A percentile compares a stretch with the other conserved stretches of the same genome.
Evolutionary conservation across 768 basidiomycete species (phyloP).

Genomic region (Pleurotus tuoliensis): DNA sequence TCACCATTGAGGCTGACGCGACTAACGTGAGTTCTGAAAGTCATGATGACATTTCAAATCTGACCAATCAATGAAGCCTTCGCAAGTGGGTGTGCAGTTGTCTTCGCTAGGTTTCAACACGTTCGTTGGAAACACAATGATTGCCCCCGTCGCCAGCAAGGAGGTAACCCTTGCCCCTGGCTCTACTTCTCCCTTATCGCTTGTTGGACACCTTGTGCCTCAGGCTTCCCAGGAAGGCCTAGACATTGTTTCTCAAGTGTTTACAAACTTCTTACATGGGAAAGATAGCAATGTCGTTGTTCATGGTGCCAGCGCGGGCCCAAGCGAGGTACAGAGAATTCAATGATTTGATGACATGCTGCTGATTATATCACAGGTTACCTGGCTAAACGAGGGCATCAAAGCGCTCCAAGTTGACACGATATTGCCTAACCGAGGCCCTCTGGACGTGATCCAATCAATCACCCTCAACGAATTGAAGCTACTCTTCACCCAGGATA

Average conservation of each 20-base stretch:
- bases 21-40: slow-evolving; percentile 45
- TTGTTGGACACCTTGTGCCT: slow-evolving; percentile 62
- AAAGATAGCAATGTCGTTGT: slow-evolving; percentile 57
- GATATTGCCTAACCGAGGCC: slow-evolving; percentile 59
- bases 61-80: slow-evolving; percentile 39
- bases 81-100: slow-evolving; percentile 69
- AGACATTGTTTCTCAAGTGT: slow-evolving; percentile 55
- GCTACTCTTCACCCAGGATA: slow-evolving; percentile 53
- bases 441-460: slow-evolving; percentile 58
- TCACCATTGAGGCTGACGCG: slow-evolving; percentile 58
- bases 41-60: background rate
- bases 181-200: slow-evolving; percentile 45
- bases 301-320: slow-evolving; percentile 54
- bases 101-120: slow-evolving; percentile 60
- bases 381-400: slow-evolving; percentile 73
- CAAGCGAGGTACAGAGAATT: slow-evolving; percentile 41
- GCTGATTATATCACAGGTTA: slow-evolving; percentile 36
- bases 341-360: background rate
- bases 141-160: slow-evolving; percentile 54
- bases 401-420: slow-evolving; percentile 56
- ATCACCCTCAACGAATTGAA: slow-evolving; percentile 57
- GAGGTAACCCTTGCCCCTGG: slow-evolving; percentile 52
- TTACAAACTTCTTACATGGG: slow-evolving; percentile 71
- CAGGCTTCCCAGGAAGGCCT: slow-evolving; percentile 52
- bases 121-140: slow-evolving; percentile 45